Base-by-base conservation (phyloP, 805 yeast genomes). In the Saturnispora quitensis region DNA sequence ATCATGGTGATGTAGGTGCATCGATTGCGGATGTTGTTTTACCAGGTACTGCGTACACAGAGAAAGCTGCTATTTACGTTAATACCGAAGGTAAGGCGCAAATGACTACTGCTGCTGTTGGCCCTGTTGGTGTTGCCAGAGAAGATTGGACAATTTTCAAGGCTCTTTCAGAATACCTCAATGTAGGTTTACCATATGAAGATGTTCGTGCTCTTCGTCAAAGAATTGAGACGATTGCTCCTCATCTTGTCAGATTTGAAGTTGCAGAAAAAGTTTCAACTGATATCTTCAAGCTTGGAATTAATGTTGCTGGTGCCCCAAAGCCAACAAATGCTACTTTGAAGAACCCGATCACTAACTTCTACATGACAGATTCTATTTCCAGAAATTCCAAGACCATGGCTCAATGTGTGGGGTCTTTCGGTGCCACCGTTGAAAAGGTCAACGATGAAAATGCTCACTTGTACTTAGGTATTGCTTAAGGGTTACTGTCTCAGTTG, bases 61-160 rank as follows among this genome's bases (percentile, higher is more conserved):
- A 87, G 68, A 88, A 87, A 70, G 72, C 81, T 27, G 89, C 86
- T 52, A 88, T 93, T 4, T 87, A 79, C 68, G 90, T 87, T 57
- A 87, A 87, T 72, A 88, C 95, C 38, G 96, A 88, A 72, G 96
- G 96, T 60, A 81, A 96, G 67, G 81, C 88, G 12, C 96, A 87
- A 73, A 68, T 75, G 53, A 84, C 95, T 3, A 78, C 91, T 57
- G 96, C 96, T 43, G 93, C 96, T 42, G 82, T 87, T 28, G 86
- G 83, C 56, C 84, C 93, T 7, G 95, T 95, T 45, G 95, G 93
- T 28, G 85, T 78, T 47, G 93, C 96, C 44, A 83, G 96, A 67
- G 95, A 87, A 69, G 96, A 88, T 70, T 87, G 96, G 96, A 83
- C 83, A 72, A 84, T 87, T 56, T 67, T 88, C 60, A 80, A 90